Percentiles rank a stretch among this genome's conserved stretches.
Conservation (phyloP, 495 filamentous ascomycete genomes). For the Tuber indicum region DNA sequence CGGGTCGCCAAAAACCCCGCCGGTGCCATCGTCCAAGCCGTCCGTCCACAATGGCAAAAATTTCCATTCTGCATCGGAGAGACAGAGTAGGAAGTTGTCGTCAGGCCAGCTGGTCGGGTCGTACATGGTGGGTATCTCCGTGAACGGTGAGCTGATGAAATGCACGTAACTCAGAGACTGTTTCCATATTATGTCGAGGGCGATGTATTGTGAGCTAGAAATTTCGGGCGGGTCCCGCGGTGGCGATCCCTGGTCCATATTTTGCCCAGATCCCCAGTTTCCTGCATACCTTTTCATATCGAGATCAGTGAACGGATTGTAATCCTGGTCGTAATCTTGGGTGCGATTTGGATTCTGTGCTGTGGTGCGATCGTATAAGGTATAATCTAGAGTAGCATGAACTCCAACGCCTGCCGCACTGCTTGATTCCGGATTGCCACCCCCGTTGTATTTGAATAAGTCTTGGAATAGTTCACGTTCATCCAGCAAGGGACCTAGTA, state of each 20-base stretch:
- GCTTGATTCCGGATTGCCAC: not conserved
- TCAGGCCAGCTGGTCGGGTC: conserved; percentile 11
- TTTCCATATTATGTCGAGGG: conserved; percentile 8
- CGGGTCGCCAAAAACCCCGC: conserved; percentile 45
- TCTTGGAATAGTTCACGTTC: not conserved
- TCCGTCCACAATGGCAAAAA: conserved; percentile 55
- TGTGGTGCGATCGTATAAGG: not conserved
- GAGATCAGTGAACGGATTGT: not conserved
- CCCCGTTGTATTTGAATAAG: not conserved
- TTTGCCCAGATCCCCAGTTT: not conserved
- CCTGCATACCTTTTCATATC: not conserved
- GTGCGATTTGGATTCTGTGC: not conserved
- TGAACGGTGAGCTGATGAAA: not conserved
- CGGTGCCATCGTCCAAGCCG: conserved; percentile 52
- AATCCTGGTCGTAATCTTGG: not conserved
- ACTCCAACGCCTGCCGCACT: not conserved
- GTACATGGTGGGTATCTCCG: conserved; percentile 24
- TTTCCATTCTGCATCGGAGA: conserved; percentile 49
- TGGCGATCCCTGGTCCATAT: not conserved
- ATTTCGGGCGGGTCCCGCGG: not conserved
- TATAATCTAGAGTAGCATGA: not conserved
- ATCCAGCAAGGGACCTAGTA: not conserved
- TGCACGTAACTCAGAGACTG: conserved; percentile 14
- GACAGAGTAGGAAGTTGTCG: conserved; percentile 43
- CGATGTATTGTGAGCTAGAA: not conserved